Base-by-base conservation (phyloP, 139 green algal species). In the Chlorella vulgaris region DNA sequence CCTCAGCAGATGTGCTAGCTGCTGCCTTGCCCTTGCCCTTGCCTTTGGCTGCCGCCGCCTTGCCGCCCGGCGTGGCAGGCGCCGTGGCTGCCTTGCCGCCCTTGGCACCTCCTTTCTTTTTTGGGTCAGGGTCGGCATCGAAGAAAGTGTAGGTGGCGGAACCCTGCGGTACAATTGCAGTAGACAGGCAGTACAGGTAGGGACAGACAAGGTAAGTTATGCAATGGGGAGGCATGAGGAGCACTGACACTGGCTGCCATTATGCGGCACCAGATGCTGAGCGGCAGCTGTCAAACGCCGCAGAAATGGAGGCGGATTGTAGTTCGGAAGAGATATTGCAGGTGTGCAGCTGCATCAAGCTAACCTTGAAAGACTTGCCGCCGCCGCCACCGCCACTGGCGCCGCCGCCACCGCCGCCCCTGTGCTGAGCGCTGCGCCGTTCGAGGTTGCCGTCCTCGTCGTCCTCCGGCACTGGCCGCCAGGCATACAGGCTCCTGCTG, bases 401-500 rank as follows among this genome's bases (percentile, higher is more conserved):
- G 24, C 70, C 40, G 29, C 69, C 60, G 66, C 66, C 67, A 31
- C 65, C 47, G 65, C 65, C 31, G 31, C 66, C 66, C 6, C 78
- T 13, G 31, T 50, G 35, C 40, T 69, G 26, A 10, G 21, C 6
- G 18, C 38, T 22, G 51, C 29, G 10, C 50, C 38, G 15, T 28
- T 39, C n/a, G n/a, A 58, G 19, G 24, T 73, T 68, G 22, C 43
- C 60, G 1, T 78, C 68, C 26, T 83, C 80, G 2, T 63, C 81
- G n/a, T 76, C 70, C 26, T 43, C 61, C 0, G 36, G 51, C 5
- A 55, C 51, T 4, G 81, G 84, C 7, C 69, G 75, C 88, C 88
- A 92, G 0, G 81, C 86, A 43, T 88, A 92, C 39, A 91, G 68
- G 1, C 76, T 86, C 28, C 86, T 78, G 33, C 76, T 86, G 51